Base-by-base conservation (phyloP, 2,329 filamentous ascomycete species). In the Cytospora schulzeri region DNA sequence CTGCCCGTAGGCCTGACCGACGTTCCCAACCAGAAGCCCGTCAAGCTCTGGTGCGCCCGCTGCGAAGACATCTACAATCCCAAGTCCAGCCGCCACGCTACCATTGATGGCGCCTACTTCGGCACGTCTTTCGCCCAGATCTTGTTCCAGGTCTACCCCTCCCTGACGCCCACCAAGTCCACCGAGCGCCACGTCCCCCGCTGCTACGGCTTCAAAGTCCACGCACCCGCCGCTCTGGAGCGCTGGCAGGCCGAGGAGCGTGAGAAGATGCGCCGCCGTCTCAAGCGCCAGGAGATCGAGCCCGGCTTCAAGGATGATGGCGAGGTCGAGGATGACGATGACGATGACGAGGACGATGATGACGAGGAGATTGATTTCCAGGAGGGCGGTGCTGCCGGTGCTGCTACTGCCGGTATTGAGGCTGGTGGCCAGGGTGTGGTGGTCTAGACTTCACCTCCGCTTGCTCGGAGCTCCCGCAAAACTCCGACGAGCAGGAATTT, bases 1-100 rank as follows among this genome's bases (percentile, higher is more conserved):
- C 87, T 99, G 31, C 95, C 95, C 54, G 96, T 97, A 88, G 95
- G 95, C 68, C 90, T 96, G 71, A 91, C 92, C 72, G 95, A 99
- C 78, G 83, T 94, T 3, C 87, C 95, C 68, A 93, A 93, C 78
- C 82, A 89, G 71, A 96, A 93, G 73, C 89, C 94, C 55, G 95
- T 97, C 70, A 98, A 97, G 79, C 91, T 99, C 60, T 99, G 97
- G 85, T 99, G 95, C 79, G 89, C 91, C 56, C 92, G 93, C 72
- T 99, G 95, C 82, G 95, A 99, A 83, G 95, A 99, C 76, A 90
- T 96, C 66, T 99, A 99, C 84, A 98, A 98, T 79, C 95, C 95
- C 53, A 99, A 99, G 78, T 98, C 95, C 4, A 94, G 92, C 24
- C 92, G 95, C 31, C 95, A 99, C 78, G 93, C 93, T 58, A 86